Conservation (phyloP, 148 eudicot genomes). For the Heliosperma pusillum region DNA sequence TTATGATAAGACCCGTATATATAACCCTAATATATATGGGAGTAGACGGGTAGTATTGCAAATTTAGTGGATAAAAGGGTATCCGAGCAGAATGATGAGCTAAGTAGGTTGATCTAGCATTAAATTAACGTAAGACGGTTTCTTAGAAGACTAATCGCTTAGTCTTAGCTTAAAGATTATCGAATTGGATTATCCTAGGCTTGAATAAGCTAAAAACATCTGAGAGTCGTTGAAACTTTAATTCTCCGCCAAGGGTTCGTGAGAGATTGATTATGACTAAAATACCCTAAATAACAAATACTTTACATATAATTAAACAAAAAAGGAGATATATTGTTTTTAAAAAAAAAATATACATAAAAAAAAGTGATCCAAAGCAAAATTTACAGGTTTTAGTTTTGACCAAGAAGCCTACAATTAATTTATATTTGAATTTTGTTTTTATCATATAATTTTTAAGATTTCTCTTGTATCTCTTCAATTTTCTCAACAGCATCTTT, state of each 20-base stretch:
- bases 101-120: too few relatives aligned
- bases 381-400: conserved; percentile 8
- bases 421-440: conserved; percentile 9
- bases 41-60: too few relatives aligned
- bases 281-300: neutral
- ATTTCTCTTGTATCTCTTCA: conserved; percentile 38
- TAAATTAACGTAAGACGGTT: too few relatives aligned
- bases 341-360: neutral
- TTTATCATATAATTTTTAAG: neutral
- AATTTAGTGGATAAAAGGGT: too few relatives aligned
- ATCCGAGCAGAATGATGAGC: too few relatives aligned
- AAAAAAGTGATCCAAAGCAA: neutral
- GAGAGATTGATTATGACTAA: neutral
- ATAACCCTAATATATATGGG: too few relatives aligned
- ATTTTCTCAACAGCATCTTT: conserved; percentile 45
- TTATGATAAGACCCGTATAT: too few relatives aligned
- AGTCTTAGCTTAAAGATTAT: neutral
- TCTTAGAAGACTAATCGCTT: neutral
- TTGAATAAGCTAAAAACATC: too few relatives aligned
- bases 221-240: conserved; percentile 1
- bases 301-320: neutral
- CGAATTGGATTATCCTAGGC: neutral
- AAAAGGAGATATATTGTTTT: neutral
- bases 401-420: conserved; percentile 10
- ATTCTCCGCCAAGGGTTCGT: neutral